Percentiles rank a stretch among this genome's conserved stretches.
These are phyloP conservation scores for Meredithiella fracta DNA, from an alignment of 2,329 filamentous ascomycete genomes.

Conservation along the genomic window DNA sequence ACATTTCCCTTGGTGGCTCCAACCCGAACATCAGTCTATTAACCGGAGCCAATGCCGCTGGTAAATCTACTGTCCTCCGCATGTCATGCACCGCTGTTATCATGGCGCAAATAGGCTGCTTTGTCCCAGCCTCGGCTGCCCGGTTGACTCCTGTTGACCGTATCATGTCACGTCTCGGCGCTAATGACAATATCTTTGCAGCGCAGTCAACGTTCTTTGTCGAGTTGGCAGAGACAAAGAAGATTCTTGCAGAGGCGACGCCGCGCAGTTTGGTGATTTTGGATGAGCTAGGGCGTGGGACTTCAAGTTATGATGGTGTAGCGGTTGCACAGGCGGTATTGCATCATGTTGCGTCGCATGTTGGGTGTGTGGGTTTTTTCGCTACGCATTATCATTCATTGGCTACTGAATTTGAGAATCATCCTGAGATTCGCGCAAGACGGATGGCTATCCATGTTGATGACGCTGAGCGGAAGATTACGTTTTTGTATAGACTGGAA, in stretches of 20 bases:
- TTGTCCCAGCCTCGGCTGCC: constrained; percentile 70
- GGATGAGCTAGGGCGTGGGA: constrained; percentile 88
- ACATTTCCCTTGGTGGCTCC: constrained; percentile 70
- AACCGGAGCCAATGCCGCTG: constrained; percentile 90
- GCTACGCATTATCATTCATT: constrained; percentile 95
- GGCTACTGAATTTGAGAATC: constrained; percentile 73
- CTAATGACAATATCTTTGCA: constrained; percentile 97
- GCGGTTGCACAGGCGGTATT: constrained; percentile 92
- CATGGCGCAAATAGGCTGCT: constrained; percentile 90
- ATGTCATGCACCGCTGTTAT: constrained; percentile 98
- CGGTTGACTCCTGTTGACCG: constrained; percentile 80
- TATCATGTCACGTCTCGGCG: constrained; percentile 95
- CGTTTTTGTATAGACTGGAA: constrained; percentile 89
- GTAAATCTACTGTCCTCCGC: constrained; percentile 87
- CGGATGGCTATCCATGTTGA: constrained; percentile 95
- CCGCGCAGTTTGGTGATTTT: constrained; percentile 89
- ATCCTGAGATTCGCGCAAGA: constrained; percentile 72
- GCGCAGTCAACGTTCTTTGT: constrained; percentile 98
- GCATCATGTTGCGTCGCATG: constrained; percentile 87
- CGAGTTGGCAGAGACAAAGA: constrained; percentile 92
- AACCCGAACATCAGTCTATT: constrained; percentile 73
- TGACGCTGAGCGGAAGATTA: constrained; percentile 67
- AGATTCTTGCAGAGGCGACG: constrained; percentile 88
- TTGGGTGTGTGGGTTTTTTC: constrained; percentile 90
- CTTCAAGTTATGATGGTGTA: constrained; percentile 88